Conservation (phyloP, 2,329 filamentous ascomycete genomes). For the Harringtonia lauricola region DNA sequence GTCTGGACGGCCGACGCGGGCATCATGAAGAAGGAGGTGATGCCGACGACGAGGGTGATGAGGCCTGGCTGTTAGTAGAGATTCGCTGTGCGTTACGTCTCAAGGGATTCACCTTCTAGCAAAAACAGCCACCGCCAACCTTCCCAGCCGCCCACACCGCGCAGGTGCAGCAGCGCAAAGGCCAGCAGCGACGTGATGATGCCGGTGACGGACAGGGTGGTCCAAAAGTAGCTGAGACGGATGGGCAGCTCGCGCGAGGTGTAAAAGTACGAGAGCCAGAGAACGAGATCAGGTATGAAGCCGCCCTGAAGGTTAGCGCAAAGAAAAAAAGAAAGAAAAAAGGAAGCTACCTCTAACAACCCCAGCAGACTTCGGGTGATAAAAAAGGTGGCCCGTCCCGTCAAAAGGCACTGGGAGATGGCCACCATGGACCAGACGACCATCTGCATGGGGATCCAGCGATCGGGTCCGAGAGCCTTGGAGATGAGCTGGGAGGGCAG, state of each 20-base stretch:
- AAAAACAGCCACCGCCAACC: slow-evolving; percentile 37
- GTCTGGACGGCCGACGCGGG: slow-evolving; percentile 30
- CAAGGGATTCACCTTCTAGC: too few species aligned
- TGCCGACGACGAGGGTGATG: slow-evolving; percentile 29
- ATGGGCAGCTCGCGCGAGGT: slow-evolving; percentile 21
- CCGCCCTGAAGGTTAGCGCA: too few species aligned
- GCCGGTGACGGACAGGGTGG: slow-evolving; percentile 18
- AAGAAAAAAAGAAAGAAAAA: too few species aligned
- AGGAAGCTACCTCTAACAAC: slow-evolving; percentile 18
- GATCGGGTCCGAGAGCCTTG: slow-evolving; percentile 33
- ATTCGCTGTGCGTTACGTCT: too few species aligned
- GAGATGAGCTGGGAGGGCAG: slow-evolving; percentile 49
- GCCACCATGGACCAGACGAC: slow-evolving; percentile 22
- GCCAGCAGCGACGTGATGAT: slow-evolving; percentile 22
- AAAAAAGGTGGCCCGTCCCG: slow-evolving; percentile 18
- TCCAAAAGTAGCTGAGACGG: slow-evolving; percentile 23
- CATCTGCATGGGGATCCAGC: slow-evolving; percentile 26
- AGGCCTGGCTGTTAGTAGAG: too few species aligned
- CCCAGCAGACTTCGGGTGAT: slow-evolving; percentile 21
- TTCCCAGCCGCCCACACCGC: slow-evolving; percentile 19
- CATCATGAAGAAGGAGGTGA: slow-evolving; percentile 36
- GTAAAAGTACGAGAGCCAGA: slow-evolving; percentile 25
- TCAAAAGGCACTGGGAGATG: slow-evolving; percentile 19
- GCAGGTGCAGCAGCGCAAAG: slow-evolving; percentile 21
- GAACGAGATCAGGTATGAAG: slow-evolving; percentile 23